A percentile compares a stretch with the other conserved stretches of the same genome.
phyloP scores from a whole-genome alignment of 352 stramenopile genomes.

The Phytophthora sp. region DNA sequence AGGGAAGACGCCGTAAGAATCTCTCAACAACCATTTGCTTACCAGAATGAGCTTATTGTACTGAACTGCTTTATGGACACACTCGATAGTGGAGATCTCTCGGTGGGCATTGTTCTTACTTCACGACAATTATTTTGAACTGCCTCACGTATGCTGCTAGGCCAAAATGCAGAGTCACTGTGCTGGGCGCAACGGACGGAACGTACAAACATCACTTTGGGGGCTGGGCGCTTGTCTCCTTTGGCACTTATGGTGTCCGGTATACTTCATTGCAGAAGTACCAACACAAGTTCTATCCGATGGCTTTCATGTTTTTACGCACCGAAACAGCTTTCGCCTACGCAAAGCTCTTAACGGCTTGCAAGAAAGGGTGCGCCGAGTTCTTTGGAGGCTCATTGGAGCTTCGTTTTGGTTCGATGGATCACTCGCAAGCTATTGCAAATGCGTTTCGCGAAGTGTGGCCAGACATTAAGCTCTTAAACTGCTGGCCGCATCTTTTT shows the following conservation, averaged over 20 bases:
- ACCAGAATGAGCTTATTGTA: slow-evolving; percentile 2
- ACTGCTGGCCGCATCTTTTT: slow-evolving; percentile 7
- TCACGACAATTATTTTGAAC: not conserved
- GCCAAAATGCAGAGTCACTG: not conserved
- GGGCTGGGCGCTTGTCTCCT: not conserved
- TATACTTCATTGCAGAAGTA: slow-evolving; percentile 1
- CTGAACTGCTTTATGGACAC: slow-evolving; percentile 1
- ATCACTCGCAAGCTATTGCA: not conserved
- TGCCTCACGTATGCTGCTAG: not conserved
- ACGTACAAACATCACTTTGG: not conserved
- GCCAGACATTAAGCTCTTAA: slow-evolving; percentile 7
- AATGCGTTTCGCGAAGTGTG: slow-evolving; percentile 8
- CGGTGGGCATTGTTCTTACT: not conserved
- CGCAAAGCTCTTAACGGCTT: not conserved
- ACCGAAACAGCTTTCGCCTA: not conserved
- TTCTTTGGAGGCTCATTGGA: slow-evolving; percentile 3
- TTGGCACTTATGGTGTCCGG: not conserved
- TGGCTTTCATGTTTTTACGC: not conserved
- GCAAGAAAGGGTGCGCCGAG: not conserved
- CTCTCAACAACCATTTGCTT: not conserved
- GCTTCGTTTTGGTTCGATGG: slow-evolving; percentile 3
- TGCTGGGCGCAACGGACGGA: not conserved
- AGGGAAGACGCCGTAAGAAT: not conserved
- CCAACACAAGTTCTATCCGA: slow-evolving; percentile 5
- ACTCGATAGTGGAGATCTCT: not conserved